phyloP scores from a whole-genome alignment of 148 eudicot genomes.

The Rheum nobile region DNA sequence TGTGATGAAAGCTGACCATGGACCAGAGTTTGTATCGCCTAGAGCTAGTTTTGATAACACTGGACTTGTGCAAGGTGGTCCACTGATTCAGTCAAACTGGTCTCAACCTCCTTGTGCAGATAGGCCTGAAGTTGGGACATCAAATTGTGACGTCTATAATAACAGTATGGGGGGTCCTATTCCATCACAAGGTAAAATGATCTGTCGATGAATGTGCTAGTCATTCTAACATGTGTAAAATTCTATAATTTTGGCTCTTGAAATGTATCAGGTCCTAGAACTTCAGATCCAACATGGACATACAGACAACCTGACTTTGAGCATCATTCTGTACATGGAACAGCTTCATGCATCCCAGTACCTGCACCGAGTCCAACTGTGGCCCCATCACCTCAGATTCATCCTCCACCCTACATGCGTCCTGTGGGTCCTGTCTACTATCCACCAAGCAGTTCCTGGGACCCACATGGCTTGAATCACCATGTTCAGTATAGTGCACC shows the following conservation, averaged over 20 bases:
- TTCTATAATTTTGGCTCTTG: constrained; percentile 5
- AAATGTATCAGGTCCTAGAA: constrained; percentile 27
- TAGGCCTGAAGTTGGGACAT: constrained; percentile 26
- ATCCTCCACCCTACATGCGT: constrained; percentile 1
- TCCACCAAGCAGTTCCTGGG: constrained; percentile 69
- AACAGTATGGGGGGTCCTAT: constrained; percentile 5
- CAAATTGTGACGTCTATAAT: constrained; percentile 18
- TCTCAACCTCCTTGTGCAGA: constrained; percentile 22
- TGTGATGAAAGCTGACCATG: constrained; percentile 26
- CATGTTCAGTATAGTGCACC: constrained; percentile 34
- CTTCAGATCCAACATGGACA: constrained; percentile 49
- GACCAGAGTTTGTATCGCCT: constrained; percentile 50
- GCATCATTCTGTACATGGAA: constrained; percentile 30
- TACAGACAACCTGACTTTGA: constrained; percentile 40
- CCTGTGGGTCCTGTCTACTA: constrained; percentile 50
- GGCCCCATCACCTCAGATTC: constrained; percentile 41
- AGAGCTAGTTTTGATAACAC: constrained; percentile 43
- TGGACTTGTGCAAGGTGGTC: constrained; percentile 34
- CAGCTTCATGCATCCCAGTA: constrained; percentile 25
- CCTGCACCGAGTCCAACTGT: constrained; percentile 35
- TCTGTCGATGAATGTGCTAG: background rate
- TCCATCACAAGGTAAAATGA: constrained; percentile 25
- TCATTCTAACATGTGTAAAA: background rate
- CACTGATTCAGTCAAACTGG: constrained; percentile 35
- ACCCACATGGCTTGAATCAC: constrained; percentile 38